Percentiles rank a stretch among this genome's conserved stretches.
Evolutionary conservation across 2,329 filamentous ascomycete species (phyloP).

Genomic region (Gyromitra esculenta): DNA sequence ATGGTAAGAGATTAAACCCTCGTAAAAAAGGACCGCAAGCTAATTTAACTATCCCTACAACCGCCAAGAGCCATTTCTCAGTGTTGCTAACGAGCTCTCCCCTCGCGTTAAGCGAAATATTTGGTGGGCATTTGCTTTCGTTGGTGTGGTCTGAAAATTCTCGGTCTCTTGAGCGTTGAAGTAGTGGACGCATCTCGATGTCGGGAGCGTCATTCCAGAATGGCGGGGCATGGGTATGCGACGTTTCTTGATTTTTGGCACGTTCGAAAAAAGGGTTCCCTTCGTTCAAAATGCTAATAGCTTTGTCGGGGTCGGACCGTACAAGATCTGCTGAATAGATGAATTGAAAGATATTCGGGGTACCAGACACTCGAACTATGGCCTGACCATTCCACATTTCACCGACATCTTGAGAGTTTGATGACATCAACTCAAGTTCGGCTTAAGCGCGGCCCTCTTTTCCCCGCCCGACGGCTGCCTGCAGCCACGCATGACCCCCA

Average conservation of each 20-base stretch:
- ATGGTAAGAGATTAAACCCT: slow-evolving; percentile 24
- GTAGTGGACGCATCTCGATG: slow-evolving; percentile 12
- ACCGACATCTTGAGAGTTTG: slow-evolving; percentile 61
- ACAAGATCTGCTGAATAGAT: slow-evolving; percentile 46
- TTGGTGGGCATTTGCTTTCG: not conserved
- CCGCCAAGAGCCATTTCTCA: slow-evolving; percentile 22
- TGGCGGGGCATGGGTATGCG: too few species aligned
- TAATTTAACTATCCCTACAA: slow-evolving; percentile 16
- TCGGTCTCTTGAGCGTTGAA: not conserved
- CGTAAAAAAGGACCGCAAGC: slow-evolving; percentile 24
- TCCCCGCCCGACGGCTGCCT: slow-evolving; percentile 61
- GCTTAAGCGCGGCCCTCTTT: slow-evolving; percentile 59
- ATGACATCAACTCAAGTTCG: slow-evolving; percentile 62
- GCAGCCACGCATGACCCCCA: slow-evolving; percentile 55
- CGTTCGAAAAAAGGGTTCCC: not conserved
- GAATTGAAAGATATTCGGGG: slow-evolving; percentile 59
- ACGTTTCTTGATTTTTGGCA: accelerated
- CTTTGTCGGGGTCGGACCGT: too few species aligned
- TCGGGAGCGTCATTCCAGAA: not conserved
- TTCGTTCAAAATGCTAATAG: not conserved
- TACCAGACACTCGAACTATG: slow-evolving; percentile 60
- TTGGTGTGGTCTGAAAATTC: too few species aligned
- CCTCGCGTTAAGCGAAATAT: slow-evolving; percentile 42
- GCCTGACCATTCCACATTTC: slow-evolving; percentile 60
- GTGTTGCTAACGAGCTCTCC: not conserved